Evolutionary conservation across 805 yeast species (phyloP).

Genomic region (Hanseniaspora pseudoguilliermondii): DNA sequence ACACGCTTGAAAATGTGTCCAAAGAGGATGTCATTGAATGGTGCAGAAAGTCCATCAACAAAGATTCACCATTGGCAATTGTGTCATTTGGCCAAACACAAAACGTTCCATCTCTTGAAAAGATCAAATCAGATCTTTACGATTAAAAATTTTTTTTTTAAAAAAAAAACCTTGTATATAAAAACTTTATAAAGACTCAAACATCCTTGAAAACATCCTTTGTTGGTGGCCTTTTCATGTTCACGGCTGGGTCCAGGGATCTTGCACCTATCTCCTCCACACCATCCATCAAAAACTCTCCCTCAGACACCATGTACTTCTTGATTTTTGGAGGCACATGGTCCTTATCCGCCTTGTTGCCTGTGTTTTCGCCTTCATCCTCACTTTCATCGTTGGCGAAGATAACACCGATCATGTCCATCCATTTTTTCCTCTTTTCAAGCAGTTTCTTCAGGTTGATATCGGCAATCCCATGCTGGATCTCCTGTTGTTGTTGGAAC

Average conservation of each 20-base stretch:
- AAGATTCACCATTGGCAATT: slow-evolving; percentile 65
- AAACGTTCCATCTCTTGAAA: slow-evolving; percentile 54
- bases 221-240: slow-evolving; percentile 8
- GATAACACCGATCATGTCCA: slow-evolving; percentile 74
- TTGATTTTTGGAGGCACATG: neutral
- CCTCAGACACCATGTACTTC: slow-evolving; percentile 6
- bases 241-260: slow-evolving; percentile 10
- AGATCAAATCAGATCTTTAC: slow-evolving; percentile 33
- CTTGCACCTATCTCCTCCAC: slow-evolving; percentile 11
- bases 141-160: no score
- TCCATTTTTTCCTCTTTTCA: slow-evolving; percentile 84
- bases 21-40: slow-evolving; percentile 70
- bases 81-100: slow-evolving; percentile 82
- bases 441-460: slow-evolving; percentile 64
- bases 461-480: slow-evolving; percentile 58
- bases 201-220: slow-evolving; percentile 1
- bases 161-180: slow-evolving; percentile 11
- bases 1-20: slow-evolving; percentile 62
- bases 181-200: neutral
- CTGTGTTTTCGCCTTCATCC: slow-evolving; percentile 32
- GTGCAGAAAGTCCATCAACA: slow-evolving; percentile 68
- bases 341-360: slow-evolving; percentile 30
- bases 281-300: slow-evolving; percentile 12
- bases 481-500: slow-evolving; percentile 24
- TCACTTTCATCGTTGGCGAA: slow-evolving; percentile 36